phyloP scores from a whole-genome alignment of 108 stramenopile genomes.

The Nitzschia sp. region DNA sequence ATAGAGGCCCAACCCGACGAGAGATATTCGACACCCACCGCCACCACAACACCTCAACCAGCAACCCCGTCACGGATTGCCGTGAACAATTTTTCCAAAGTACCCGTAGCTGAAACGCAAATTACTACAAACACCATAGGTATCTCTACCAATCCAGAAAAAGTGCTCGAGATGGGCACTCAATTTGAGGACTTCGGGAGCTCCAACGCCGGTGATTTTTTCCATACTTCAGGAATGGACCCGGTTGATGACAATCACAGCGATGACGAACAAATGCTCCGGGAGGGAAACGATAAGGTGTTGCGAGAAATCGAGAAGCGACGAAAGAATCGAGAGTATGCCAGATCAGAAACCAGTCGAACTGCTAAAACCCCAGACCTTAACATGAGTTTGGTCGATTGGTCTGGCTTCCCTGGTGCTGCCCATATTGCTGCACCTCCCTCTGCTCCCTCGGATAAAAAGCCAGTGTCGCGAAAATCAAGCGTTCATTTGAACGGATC shows the following conservation, averaged over 20 bases:
- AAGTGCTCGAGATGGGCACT: slow-evolving; percentile 3
- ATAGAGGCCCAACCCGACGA: too few relatives aligned
- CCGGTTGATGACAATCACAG: background rate
- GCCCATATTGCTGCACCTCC: slow-evolving; percentile 6
- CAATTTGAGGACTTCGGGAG: slow-evolving; percentile 12
- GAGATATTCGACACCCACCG: too few relatives aligned
- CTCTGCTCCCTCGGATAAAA: slow-evolving; percentile 1
- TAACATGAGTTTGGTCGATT: slow-evolving; percentile 21
- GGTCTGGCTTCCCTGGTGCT: slow-evolving; percentile 30
- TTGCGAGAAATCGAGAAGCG: slow-evolving; percentile 9
- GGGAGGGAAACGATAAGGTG: slow-evolving; percentile 16
- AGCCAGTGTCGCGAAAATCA: background rate
- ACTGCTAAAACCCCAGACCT: background rate
- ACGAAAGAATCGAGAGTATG: slow-evolving; percentile 9
- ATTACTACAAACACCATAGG: too few relatives aligned
- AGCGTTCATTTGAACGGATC: slow-evolving; percentile 1
- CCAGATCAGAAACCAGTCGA: slow-evolving; percentile 10
- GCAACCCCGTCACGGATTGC: too few relatives aligned
- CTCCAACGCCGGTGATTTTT: slow-evolving; percentile 1
- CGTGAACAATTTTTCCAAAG: too few relatives aligned
- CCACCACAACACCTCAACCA: too few relatives aligned
- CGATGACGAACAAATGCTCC: background rate
- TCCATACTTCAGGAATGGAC: background rate
- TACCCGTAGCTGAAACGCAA: too few relatives aligned
- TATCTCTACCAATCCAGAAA: too few relatives aligned